Evolutionary conservation across 805 yeast species (phyloP).

Genomic region (Nakazawaea siamensis): DNA sequence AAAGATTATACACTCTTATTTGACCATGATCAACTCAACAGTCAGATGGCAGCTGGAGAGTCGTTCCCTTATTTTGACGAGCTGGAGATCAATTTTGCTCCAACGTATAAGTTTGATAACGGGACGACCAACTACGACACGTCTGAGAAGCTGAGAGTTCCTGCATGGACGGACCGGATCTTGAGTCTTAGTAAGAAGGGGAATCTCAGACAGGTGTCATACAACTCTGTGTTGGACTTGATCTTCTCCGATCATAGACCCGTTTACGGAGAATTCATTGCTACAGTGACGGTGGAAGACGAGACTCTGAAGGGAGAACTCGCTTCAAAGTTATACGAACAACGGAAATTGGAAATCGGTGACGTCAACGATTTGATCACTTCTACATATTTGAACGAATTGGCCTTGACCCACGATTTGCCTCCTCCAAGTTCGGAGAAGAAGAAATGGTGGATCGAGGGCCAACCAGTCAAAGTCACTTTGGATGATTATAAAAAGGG

Average conservation of each 20-base stretch:
- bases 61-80: slow-evolving; percentile 76
- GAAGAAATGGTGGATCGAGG: slow-evolving; percentile 90
- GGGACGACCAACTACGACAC: slow-evolving; percentile 78
- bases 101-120: slow-evolving; percentile 89
- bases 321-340: slow-evolving; percentile 45
- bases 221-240: slow-evolving; percentile 49
- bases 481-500: slow-evolving; percentile 38
- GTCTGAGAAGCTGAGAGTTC: slow-evolving; percentile 86
- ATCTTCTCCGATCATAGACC: slow-evolving; percentile 87
- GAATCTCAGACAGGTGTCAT: slow-evolving; percentile 50
- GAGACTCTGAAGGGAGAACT: slow-evolving; percentile 41
- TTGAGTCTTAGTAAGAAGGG: slow-evolving; percentile 47
- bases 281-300: slow-evolving; percentile 59
- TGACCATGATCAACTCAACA: slow-evolving; percentile 69
- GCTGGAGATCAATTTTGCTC: slow-evolving; percentile 66
- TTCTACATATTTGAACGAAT: slow-evolving; percentile 19
- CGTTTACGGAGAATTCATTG: slow-evolving; percentile 64
- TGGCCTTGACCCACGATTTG: slow-evolving; percentile 30
- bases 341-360: slow-evolving; percentile 36
- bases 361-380: slow-evolving; percentile 27
- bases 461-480: slow-evolving; percentile 61
- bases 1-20: slow-evolving; percentile 43
- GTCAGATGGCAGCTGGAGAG: slow-evolving; percentile 63
- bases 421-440: slow-evolving; percentile 88
- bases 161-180: slow-evolving; percentile 95